Base-by-base conservation (phyloP, 768 basidiomycete species). In the Russula ochroleuca region DNA sequence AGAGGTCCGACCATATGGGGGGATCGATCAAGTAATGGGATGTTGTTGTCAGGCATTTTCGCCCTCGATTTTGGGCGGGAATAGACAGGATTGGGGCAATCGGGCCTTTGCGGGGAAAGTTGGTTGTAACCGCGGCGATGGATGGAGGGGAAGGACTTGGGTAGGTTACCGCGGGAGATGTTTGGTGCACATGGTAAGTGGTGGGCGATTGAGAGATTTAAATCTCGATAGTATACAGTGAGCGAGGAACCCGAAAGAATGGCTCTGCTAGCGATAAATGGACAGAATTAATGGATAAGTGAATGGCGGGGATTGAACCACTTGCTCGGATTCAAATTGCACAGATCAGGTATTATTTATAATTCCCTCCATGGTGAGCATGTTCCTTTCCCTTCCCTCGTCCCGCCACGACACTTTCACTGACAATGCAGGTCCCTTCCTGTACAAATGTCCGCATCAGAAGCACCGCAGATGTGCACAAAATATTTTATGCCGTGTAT, bases 401-500 rank as follows among this genome's bases (percentile, higher is more conserved):
- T 69, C 59, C 65, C 58, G 68, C 58, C 65, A 50, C 51, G 64
- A 66, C 61, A 50, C 65, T 59, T 69, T 65, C 67, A 69, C 67
- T 61, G 63, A 69, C 71, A 63, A 88, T 90, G 86, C 90, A 92
- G 73, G 81, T 79, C 48, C 90, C 90, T 48, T 90, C 90, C 59
- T 80, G 90, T 57, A 81, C 81, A 59, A 86, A 85, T 72, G 84
- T 90, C 49, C 86, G 88, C 73, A 85, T 92, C 68, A 84, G 88
- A 68, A 88, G 86, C 5, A 88, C 87, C 15, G 79, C 84, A 67
- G 90, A 92, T 72, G 90, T 90, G n/a, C 79, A 87, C 56, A 85
- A 87, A 66, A 86, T 92, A 69, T 92, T 92, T 75, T 79, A 87
- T 71, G 91, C 84, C 54, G 90, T 92, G 56, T 86, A 88, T 11